A percentile compares a stretch with the other conserved stretches of the same genome.
Conservation (phyloP, 1,284 basidiomycete genomes). For the Trichosporon sp. region DNA sequence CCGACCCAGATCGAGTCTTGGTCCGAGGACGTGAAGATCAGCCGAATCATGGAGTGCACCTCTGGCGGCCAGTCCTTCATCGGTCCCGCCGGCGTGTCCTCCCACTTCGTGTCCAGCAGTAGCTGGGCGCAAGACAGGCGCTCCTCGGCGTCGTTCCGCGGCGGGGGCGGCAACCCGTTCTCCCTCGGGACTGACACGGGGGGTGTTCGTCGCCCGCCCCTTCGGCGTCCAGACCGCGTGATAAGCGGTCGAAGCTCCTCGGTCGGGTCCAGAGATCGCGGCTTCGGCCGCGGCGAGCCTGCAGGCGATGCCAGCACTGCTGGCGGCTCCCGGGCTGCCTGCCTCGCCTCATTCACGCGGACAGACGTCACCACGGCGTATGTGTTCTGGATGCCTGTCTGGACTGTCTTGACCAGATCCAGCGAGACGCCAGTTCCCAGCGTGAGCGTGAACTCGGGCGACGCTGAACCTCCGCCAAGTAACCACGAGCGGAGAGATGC, state of each 20-base stretch:
- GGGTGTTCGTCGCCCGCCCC: background rate
- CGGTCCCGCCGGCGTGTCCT: conserved; percentile 41
- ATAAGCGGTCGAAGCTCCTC: background rate
- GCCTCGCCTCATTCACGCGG: background rate
- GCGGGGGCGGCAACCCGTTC: background rate
- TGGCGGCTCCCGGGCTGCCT: background rate
- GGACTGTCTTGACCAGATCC: conserved; percentile 25
- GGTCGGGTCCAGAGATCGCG: background rate
- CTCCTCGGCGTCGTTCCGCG: background rate
- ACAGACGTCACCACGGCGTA: conserved; percentile 13
- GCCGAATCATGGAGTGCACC: conserved; percentile 16
- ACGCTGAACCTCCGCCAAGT: no score
- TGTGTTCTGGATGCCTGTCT: background rate
- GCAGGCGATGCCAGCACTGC: background rate
- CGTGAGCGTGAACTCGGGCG: conserved; percentile 19
- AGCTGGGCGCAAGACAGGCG: conserved; percentile 31
- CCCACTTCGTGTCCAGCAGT: conserved; percentile 45
- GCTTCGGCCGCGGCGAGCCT: background rate
- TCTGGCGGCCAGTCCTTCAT: conserved; percentile 31
- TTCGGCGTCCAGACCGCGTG: background rate
- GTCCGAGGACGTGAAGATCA: conserved; percentile 5
- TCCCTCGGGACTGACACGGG: background rate
- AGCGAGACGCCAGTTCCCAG: background rate
- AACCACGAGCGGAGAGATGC: no score
- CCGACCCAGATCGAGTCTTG: conserved; percentile 46